Base-by-base conservation (phyloP, 331 rosid species). In the Quercus phellos region DNA sequence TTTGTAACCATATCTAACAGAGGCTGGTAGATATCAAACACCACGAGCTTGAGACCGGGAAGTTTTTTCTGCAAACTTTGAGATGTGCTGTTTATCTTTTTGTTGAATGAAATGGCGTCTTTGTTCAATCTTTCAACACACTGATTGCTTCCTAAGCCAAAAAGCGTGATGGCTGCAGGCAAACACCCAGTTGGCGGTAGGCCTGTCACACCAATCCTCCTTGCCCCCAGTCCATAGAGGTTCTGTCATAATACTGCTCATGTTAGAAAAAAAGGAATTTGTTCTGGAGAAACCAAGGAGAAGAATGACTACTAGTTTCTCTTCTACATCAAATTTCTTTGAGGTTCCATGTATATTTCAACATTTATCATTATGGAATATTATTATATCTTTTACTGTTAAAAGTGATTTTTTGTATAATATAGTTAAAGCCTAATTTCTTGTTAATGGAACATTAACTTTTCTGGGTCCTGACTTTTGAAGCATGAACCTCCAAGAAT, bases 141-240 rank as follows among this genome's bases (percentile, higher is more conserved):
- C 64, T 85, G 70, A 77, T 90, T 88, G 81, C 86, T 86, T 86
- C 94, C 88, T 29, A 64, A 14, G 77, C 89, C 89, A 34, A 90
- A 88, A 6, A 85, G 71, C 72, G 91, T 85, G 81, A 87, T 82
- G 53, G 88, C 83, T 60, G 89, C 81, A 3, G 87, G 88, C 85
- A 85, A 84, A 84, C 90, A 86, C 50, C 90, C 89, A 38, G 78
- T 82, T 79, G 93, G 94, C 51, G 89, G 89, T 75, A 89, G 74
- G 80, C 79, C 78, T 72, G 93, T 80, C 68, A 87, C 90, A 43
- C 90, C 90, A 21, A 85, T 82, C 74, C 80, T 82, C 59, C 90
- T 80, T 74, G 85, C 89, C 82, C 88, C 87, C 68, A 77, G 34
- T 77, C 83, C 90, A 72, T 88, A 86, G 76, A 92, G 83, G 68